phyloP scores from a whole-genome alignment of 495 filamentous ascomycete genomes.

The Xylaria acuta region DNA sequence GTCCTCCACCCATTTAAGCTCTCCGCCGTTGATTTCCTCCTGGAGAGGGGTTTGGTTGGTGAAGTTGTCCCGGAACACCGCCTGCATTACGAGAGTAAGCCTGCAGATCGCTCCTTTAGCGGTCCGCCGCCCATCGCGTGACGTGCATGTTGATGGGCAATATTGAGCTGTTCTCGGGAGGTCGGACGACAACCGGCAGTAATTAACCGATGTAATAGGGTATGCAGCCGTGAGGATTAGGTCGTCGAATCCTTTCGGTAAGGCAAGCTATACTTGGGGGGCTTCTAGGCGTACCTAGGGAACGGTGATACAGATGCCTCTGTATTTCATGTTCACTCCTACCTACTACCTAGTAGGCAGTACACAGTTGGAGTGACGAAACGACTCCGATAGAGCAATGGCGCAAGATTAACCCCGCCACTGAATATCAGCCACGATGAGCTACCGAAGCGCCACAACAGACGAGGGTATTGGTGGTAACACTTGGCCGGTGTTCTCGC shows the following conservation, averaged over 20 bases:
- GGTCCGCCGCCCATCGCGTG: neutral
- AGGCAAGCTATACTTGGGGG: neutral
- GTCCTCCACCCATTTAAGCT: neutral
- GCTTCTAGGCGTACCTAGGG: neutral
- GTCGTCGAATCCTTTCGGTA: neutral
- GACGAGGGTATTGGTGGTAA: too few species aligned
- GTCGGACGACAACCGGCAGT: neutral
- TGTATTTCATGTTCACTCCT: too few species aligned
- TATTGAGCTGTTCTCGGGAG: neutral
- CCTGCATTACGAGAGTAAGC: neutral
- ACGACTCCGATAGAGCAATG: neutral
- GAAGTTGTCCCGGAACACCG: neutral
- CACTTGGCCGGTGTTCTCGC: neutral
- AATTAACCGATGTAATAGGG: neutral
- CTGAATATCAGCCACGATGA: neutral
- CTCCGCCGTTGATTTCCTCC: neutral
- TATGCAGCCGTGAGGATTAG: neutral
- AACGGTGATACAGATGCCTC: too few species aligned
- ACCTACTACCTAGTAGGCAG: too few species aligned
- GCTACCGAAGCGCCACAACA: neutral
- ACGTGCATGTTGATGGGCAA: neutral
- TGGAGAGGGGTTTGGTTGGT: neutral
- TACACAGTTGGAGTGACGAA: neutral
- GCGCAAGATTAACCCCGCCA: neutral
- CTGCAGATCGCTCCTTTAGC: neutral